These are phyloP conservation scores for Aspergillus awamori DNA, from an alignment of 2,329 filamentous ascomycete genomes.

Conservation along the genomic window DNA sequence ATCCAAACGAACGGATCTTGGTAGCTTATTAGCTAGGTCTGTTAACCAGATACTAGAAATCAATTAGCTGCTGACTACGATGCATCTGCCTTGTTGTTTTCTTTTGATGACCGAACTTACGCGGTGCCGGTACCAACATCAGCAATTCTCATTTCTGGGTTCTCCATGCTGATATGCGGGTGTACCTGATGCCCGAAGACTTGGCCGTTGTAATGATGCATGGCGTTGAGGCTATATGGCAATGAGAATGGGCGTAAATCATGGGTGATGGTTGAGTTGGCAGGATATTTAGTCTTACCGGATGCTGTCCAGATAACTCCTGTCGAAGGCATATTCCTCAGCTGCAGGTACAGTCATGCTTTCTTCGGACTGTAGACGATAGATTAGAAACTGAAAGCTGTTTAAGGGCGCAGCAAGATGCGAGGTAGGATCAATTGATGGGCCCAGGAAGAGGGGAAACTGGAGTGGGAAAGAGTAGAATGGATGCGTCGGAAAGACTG, in stretches of 20 bases:
- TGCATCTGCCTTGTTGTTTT: not conserved
- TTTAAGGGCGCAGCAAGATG: too few relatives aligned
- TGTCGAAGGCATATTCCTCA: not conserved
- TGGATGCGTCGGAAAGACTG: too few relatives aligned
- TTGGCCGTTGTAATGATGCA: not conserved
- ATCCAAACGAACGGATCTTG: slow-evolving; percentile 1
- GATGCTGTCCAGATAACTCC: not conserved
- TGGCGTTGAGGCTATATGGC: not conserved
- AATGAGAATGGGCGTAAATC: not conserved
- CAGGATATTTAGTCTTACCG: not conserved
- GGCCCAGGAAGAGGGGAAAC: too few relatives aligned
- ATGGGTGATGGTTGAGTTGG: too few relatives aligned
- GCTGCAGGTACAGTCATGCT: too few relatives aligned
- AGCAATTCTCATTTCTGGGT: not conserved
- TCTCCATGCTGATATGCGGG: not conserved
- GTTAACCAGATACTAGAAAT: slow-evolving; percentile 8
- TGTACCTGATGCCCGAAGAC: slow-evolving; percentile 4
- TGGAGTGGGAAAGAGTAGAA: too few relatives aligned
- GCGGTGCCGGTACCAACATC: slow-evolving; percentile 5
- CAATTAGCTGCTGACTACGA: too few relatives aligned
- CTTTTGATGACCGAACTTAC: not conserved
- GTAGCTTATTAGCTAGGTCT: not conserved
- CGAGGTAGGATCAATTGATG: too few relatives aligned
- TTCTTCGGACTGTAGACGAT: too few relatives aligned
- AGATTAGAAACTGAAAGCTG: too few relatives aligned